phyloP scores from a whole-genome alignment of 108 stramenopile species.

The Skeletonema costatum region DNA sequence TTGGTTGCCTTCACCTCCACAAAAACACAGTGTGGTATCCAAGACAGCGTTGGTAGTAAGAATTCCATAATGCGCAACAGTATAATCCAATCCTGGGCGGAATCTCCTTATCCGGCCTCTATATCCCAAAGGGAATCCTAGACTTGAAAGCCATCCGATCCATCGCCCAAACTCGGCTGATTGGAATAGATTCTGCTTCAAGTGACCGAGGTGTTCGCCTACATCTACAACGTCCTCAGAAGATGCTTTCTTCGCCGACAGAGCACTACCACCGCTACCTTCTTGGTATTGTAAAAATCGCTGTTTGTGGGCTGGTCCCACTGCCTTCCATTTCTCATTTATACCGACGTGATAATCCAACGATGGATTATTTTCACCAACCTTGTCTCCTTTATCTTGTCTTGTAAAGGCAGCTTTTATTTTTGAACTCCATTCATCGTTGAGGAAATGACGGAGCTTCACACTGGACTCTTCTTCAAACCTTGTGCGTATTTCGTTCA shows the following conservation, averaged over 20 bases:
- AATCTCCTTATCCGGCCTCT: conserved; percentile 85
- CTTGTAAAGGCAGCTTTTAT: conserved; percentile 34
- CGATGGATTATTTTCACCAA: conserved; percentile 58
- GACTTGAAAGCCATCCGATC: conserved; percentile 59
- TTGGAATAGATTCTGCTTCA: conserved; percentile 58
- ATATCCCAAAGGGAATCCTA: conserved; percentile 67
- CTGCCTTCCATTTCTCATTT: conserved; percentile 72
- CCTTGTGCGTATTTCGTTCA: conserved; percentile 66
- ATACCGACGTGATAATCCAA: conserved; percentile 69
- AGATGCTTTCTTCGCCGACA: not conserved
- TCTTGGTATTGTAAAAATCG: conserved; percentile 74
- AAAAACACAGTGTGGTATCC: conserved; percentile 89
- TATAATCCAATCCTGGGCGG: conserved; percentile 96
- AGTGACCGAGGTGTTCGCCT: conserved; percentile 50
- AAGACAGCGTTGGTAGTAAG: conserved; percentile 70
- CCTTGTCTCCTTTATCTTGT: conserved; percentile 49
- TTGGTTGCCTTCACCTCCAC: conserved; percentile 64
- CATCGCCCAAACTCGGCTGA: conserved; percentile 65
- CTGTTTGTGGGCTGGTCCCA: conserved; percentile 95
- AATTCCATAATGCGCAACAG: conserved; percentile 93
- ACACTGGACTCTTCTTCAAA: conserved; percentile 87
- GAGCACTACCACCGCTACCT: not conserved
- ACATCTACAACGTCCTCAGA: not conserved
- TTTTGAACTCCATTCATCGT: conserved; percentile 51
- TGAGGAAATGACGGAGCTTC: conserved; percentile 79